phyloP scores from a whole-genome alignment of 768 basidiomycete species.

The Clavaria fumosa region DNA sequence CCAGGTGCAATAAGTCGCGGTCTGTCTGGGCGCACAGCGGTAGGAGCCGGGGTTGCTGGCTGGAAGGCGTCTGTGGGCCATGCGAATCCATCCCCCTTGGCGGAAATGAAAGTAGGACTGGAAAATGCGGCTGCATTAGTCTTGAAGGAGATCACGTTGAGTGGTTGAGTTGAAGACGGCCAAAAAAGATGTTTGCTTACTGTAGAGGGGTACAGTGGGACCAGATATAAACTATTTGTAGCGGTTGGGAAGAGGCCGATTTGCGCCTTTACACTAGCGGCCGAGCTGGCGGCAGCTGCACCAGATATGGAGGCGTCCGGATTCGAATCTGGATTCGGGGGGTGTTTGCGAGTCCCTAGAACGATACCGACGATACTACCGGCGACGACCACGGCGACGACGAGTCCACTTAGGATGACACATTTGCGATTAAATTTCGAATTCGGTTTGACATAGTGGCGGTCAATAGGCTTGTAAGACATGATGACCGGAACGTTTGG shows the following conservation, averaged over 20 bases:
- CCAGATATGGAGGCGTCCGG: constrained; percentile 23
- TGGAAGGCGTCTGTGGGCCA: constrained; percentile 77
- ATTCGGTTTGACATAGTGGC: no score
- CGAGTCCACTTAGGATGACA: constrained; percentile 48
- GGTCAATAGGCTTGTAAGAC: no score
- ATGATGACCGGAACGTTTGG: no score
- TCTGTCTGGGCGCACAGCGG: constrained; percentile 54
- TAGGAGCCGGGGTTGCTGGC: constrained; percentile 46
- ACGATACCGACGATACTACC: constrained; percentile 73
- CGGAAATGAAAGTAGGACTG: constrained; percentile 51
- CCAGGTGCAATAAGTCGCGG: constrained; percentile 84
- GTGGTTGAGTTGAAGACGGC: background rate
- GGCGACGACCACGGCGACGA: constrained; percentile 50
- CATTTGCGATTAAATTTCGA: no score
- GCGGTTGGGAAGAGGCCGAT: constrained; percentile 58
- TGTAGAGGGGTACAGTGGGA: constrained; percentile 80
- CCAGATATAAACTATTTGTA: constrained; percentile 63
- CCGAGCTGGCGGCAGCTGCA: constrained; percentile 38
- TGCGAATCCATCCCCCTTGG: constrained; percentile 31
- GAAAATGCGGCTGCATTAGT: constrained; percentile 63
- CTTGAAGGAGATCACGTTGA: constrained; percentile 21
- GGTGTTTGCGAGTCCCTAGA: no score
- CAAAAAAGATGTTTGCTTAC: constrained; percentile 34
- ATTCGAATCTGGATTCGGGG: constrained; percentile 32
- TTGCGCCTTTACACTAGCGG: constrained; percentile 41